These are phyloP conservation scores for Bretschneidera sinensis DNA, from an alignment of 345 rosid genomes.

Conservation along the genomic window DNA sequence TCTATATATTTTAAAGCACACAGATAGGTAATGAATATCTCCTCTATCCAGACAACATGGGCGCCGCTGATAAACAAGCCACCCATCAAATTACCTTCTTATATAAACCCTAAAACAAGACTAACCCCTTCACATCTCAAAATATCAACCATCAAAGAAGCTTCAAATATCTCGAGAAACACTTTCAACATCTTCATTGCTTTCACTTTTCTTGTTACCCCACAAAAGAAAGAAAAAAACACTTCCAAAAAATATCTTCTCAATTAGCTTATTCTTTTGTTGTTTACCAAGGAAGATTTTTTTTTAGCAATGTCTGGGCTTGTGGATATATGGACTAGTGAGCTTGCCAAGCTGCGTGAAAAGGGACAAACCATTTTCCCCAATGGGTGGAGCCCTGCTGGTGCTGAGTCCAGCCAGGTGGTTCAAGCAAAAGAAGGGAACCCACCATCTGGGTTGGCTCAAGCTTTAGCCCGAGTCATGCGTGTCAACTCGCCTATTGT, in stretches of 20 bases:
- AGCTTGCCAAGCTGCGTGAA: conserved; percentile 32
- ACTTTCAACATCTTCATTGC: too few species aligned
- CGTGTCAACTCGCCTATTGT: background rate
- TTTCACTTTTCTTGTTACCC: too few species aligned
- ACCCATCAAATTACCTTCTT: too few species aligned
- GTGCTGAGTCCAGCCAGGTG: conserved; percentile 10
- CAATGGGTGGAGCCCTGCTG: background rate
- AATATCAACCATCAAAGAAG: too few species aligned
- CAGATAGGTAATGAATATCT: too few species aligned
- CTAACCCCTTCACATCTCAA: too few species aligned
- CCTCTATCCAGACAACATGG: too few species aligned
- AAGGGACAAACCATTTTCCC: conserved; percentile 27
- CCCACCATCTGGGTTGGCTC: conserved; percentile 11
- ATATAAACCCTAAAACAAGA: too few species aligned
- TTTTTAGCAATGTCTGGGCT: conserved; percentile 34
- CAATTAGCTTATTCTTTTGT: too few species aligned
- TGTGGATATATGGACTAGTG: conserved; percentile 43
- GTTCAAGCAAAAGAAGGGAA: conserved; percentile 5
- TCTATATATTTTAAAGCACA: background rate
- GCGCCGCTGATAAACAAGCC: too few species aligned
- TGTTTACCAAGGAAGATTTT: background rate
- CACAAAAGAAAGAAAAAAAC: too few species aligned
- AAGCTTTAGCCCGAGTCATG: background rate
- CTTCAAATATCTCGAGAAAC: too few species aligned
- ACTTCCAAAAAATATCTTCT: background rate